Evolutionary conservation across 805 yeast genomes (phyloP).

Genomic region (Candida dajiaensis): DNA sequence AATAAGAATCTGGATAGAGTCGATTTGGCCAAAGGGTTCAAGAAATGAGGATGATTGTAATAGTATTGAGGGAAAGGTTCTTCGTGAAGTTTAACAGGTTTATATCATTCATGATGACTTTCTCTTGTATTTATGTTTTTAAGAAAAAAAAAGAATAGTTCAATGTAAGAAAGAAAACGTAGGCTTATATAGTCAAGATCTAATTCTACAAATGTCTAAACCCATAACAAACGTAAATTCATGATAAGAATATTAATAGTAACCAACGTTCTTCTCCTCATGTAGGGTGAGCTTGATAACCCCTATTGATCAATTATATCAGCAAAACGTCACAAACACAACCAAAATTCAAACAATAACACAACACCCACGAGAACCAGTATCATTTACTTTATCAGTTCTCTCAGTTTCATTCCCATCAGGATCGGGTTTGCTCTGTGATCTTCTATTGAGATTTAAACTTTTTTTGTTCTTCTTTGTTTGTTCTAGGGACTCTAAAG

Average conservation of each 20-base stretch:
- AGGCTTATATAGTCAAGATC: too few species aligned
- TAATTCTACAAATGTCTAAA: neutral
- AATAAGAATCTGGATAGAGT: constrained; percentile 39
- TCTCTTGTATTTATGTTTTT: neutral
- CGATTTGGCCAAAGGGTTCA: constrained; percentile 43
- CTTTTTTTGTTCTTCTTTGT: neutral
- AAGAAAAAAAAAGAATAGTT: neutral
- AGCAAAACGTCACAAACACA: too few species aligned
- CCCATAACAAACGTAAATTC: neutral
- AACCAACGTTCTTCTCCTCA: too few species aligned
- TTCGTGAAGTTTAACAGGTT: neutral
- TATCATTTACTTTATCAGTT: neutral
- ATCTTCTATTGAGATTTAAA: neutral
- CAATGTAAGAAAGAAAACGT: too few species aligned
- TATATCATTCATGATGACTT: neutral
- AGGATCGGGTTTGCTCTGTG: neutral
- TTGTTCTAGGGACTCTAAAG: constrained; percentile 10
- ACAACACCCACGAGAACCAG: constrained; percentile 7
- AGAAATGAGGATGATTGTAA: constrained; percentile 15
- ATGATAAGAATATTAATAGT: neutral
- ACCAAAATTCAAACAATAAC: constrained; percentile 5
- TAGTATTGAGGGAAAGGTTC: neutral
- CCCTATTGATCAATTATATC: too few species aligned
- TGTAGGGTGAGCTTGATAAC: too few species aligned
- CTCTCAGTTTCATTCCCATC: neutral